Evolutionary conservation across 2,329 filamentous ascomycete genomes (phyloP), one percentile per base, ranked within the genome.

Genomic region (Epichloe hybrida): DNA sequence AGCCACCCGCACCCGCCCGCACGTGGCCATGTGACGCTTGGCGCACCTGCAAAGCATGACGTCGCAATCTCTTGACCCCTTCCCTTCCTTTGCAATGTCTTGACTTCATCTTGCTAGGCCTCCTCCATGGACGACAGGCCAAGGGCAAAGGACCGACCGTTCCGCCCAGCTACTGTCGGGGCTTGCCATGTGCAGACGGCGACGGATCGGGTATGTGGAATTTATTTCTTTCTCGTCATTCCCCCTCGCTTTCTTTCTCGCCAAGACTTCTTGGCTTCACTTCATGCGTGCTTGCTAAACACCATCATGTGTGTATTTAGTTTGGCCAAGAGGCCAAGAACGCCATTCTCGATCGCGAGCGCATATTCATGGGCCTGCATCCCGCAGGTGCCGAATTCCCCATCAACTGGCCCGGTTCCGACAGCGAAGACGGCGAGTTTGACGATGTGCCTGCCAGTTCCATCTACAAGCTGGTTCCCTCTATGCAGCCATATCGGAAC

Each of bases 401-500:
- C 13, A 61, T 61, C 36, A 55, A 55, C 17, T 68, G 65, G 65
- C 62, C 61, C 6, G 54, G 50, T 12, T 50, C 53, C 21, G 55
- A 58, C 34, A 54, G 54, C 3, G 60, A 64, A n/a, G 54, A 62
- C 11, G 41, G 50, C 20, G 48, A 53, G 31, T 42, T 37, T 7
- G 59, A 59, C 11, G 48, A 51, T 8, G 27, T 53, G 5, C 39
- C 41, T 20, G 43, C 35, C 23, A 53, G 40, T 4, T 66, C 63
- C 15, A 62, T 65, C 27, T 64, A 62, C 41, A 55, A 54, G 21
- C 52, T 60, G 12, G 55, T 68, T 36, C 66, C 66, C 2, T 58
- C 57, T 40, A 64, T 66, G 57, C 67, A 71, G 40, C 52, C 54
- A 15, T 74, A 66, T 56, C 69, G 79, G 15, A 71, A 76, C 54